Percentiles rank a stretch among this genome's conserved stretches.
Evolutionary conservation across 1,139 yeast species (phyloP).

Genomic region (Scheffersomyces insectosa): DNA sequence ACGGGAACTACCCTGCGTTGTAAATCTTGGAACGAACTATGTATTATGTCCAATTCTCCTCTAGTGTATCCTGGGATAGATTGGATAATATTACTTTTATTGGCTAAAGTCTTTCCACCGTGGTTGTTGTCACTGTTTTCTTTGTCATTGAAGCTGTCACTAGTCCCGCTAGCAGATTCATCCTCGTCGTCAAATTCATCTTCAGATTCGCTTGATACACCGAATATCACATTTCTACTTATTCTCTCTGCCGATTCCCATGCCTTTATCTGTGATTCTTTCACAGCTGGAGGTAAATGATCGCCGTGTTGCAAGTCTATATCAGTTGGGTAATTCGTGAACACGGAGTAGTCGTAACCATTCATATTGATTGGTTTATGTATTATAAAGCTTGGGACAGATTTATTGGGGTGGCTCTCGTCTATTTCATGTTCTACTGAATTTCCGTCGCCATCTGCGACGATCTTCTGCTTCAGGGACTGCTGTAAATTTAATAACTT

Average conservation of each 20-base stretch:
- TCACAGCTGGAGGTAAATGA: constrained; percentile 19
- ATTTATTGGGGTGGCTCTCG: constrained; percentile 14
- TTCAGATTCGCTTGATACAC: constrained; percentile 21
- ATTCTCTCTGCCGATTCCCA: constrained; percentile 51
- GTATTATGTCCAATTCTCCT: constrained; percentile 32
- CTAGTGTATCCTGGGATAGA: constrained; percentile 45
- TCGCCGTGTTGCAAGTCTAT: constrained; percentile 21
- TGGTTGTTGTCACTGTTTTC: background rate
- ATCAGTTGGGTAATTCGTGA: constrained; percentile 21
- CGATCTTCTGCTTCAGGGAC: constrained; percentile 17
- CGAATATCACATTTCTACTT: constrained; percentile 37
- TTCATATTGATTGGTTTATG: constrained; percentile 20
- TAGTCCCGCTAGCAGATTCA: constrained; percentile 6
- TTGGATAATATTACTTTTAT: constrained; percentile 13
- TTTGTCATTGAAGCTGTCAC: background rate
- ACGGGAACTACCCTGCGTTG: constrained; percentile 4
- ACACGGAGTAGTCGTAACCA: constrained; percentile 25
- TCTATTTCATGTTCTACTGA: constrained; percentile 7
- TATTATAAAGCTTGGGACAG: constrained; percentile 17
- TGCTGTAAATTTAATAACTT: constrained; percentile 24
- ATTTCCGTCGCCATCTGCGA: constrained; percentile 1
- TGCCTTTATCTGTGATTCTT: constrained; percentile 42
- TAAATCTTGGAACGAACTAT: constrained; percentile 8
- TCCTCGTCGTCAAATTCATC: constrained; percentile 11
- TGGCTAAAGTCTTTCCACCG: background rate